These are phyloP conservation scores for Melaleuca alternifolia DNA, from an alignment of 345 rosid species.

Conservation along the genomic window DNA sequence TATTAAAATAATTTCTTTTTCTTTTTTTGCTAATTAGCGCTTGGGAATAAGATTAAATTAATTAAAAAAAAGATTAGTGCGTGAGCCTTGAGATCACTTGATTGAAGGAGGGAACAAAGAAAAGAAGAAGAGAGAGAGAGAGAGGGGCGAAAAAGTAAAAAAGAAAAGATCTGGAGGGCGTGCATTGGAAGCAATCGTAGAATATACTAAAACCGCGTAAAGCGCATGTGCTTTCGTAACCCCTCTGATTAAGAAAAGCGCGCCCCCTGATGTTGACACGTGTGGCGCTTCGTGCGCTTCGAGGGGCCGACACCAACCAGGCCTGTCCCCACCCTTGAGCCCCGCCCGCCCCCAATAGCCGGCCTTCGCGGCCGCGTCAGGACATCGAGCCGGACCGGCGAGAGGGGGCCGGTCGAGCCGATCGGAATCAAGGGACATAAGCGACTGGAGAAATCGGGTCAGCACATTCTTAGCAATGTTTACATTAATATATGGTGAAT, in stretches of 20 bases:
- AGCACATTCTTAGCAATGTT: too few relatives aligned
- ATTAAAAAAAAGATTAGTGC: neutral
- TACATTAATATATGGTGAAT: too few relatives aligned
- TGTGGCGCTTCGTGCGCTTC: neutral
- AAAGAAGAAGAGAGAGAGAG: fast-evolving
- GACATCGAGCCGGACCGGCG: neutral
- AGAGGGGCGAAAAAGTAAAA: neutral
- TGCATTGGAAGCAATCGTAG: constrained; percentile 26
- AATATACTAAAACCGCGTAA: constrained; percentile 27
- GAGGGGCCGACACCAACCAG: neutral
- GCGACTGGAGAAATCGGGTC: neutral
- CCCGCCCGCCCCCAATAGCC: neutral
- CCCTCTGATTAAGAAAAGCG: neutral
- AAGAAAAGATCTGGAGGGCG: constrained; percentile 4
- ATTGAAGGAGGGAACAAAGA: neutral
- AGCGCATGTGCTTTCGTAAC: constrained; percentile 24
- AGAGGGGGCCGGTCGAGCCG: too few relatives aligned
- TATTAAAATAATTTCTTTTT: neutral
- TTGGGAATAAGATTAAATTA: neutral
- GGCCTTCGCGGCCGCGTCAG: neutral
- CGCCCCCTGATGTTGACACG: constrained; percentile 19
- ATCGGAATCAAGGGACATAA: too few relatives aligned
- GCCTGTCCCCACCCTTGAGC: neutral
- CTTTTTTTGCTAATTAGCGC: neutral
- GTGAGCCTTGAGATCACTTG: neutral